A percentile compares a stretch with the other conserved stretches of the same genome.
Conservation (phyloP, 192 early-diverging fungal genomes). For the Geosiphon pyriformis region DNA sequence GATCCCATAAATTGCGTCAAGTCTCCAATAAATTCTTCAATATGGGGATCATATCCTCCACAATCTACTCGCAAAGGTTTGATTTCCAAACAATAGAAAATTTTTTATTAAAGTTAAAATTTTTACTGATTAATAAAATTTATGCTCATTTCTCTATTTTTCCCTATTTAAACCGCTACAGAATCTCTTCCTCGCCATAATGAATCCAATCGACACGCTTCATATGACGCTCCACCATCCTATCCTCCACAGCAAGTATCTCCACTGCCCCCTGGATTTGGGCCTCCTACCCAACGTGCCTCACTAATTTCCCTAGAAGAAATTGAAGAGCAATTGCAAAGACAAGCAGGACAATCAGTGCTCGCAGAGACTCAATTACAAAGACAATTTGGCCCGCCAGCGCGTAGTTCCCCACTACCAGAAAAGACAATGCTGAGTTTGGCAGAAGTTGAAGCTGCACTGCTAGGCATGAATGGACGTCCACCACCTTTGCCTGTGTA, state of each 20-base stretch:
- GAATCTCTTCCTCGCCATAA: slow-evolving; percentile 23
- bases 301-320: slow-evolving; percentile 39
- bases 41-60: slow-evolving; percentile 14
- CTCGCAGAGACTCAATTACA: no score
- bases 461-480: slow-evolving; percentile 38
- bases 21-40: slow-evolving; percentile 16
- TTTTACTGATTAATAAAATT: no score
- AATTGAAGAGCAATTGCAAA: slow-evolving; percentile 49
- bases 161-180: background rate
- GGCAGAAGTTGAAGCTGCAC: slow-evolving; percentile 66
- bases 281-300: slow-evolving; percentile 26
- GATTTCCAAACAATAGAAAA: background rate
- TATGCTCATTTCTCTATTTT: background rate
- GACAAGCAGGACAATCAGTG: no score
- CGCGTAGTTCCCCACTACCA: slow-evolving; percentile 18
- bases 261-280: slow-evolving; percentile 19
- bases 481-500: slow-evolving; percentile 36
- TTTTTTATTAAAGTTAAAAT: background rate
- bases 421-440: slow-evolving; percentile 58
- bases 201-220: slow-evolving; percentile 27
- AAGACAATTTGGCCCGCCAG: no score
- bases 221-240: slow-evolving; percentile 30
- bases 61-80: slow-evolving; percentile 6
- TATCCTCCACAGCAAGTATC: slow-evolving; percentile 21
- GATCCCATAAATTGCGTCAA: no score